Conservation (phyloP, 169 alveolate species). For the Cryptosporidium muris region DNA sequence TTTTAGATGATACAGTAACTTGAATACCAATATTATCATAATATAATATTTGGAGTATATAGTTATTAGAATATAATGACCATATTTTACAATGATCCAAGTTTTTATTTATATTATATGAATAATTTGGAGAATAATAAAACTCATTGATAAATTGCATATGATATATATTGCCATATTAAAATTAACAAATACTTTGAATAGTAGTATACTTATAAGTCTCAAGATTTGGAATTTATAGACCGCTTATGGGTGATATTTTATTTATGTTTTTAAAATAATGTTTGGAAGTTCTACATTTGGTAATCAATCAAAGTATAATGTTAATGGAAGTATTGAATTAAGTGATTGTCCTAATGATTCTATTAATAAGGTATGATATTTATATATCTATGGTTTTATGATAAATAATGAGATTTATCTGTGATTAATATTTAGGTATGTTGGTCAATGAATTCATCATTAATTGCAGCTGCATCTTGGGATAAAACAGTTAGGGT, state of each 20-base stretch:
- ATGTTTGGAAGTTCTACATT: slow-evolving; percentile 60
- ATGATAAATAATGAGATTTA: background rate
- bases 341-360: slow-evolving; percentile 60
- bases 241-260: background rate
- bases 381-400: background rate
- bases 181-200: no score
- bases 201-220: no score
- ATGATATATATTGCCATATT: no score
- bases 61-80: no score
- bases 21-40: no score
- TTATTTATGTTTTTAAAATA: background rate
- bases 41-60: no score
- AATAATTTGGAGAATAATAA: no score
- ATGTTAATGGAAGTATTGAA: slow-evolving; percentile 62
- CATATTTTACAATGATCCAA: no score
- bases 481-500: slow-evolving; percentile 72
- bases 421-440: slow-evolving; percentile 11
- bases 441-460: slow-evolving; percentile 72
- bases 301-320: slow-evolving; percentile 61
- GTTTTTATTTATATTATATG: no score
- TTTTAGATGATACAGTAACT: no score
- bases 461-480: slow-evolving; percentile 71
- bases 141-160: no score
- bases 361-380: slow-evolving; percentile 67
- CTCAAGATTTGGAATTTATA: background rate